A percentile compares a stretch with the other conserved stretches of the same genome.
phyloP scores from a whole-genome alignment of 352 stramenopile species.

The Phytopythium aichiense region DNA sequence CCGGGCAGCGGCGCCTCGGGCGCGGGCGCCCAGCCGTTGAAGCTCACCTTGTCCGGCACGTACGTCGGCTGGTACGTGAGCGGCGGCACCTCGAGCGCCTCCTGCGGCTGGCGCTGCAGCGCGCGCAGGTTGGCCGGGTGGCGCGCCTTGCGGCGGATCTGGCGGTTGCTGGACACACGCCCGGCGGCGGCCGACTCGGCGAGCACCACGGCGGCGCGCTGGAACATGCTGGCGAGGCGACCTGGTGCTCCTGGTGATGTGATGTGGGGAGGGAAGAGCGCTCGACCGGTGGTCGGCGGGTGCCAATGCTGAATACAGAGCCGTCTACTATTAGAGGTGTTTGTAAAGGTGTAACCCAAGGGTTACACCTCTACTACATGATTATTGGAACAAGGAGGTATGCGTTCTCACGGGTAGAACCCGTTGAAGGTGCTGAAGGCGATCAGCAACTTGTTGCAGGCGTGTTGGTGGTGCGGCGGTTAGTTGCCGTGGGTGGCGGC shows the following conservation, averaged over 20 bases:
- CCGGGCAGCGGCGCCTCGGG: conserved; percentile 54
- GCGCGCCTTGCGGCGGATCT: conserved; percentile 80
- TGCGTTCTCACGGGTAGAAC: background rate
- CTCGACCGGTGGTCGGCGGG: conserved; percentile 13
- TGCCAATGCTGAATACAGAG: background rate
- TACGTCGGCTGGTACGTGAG: conserved; percentile 85
- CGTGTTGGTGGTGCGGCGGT: background rate
- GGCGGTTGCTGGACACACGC: conserved; percentile 80
- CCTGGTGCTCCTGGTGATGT: background rate
- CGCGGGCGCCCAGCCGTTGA: conserved; percentile 84
- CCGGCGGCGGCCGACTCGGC: conserved; percentile 29
- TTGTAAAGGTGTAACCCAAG: background rate
- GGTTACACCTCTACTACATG: background rate
- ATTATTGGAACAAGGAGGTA: background rate
- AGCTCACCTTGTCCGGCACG: conserved; percentile 77
- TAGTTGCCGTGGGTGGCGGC: conserved; percentile 36
- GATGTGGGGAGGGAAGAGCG: background rate
- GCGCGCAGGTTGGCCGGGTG: conserved; percentile 70
- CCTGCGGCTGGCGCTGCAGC: conserved; percentile 55
- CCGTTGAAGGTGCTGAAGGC: background rate
- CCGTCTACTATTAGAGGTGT: background rate
- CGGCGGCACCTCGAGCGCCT: conserved; percentile 47
- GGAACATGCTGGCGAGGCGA: conserved; percentile 39
- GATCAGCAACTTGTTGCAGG: background rate
- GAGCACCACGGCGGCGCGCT: conserved; percentile 52